phyloP scores from a whole-genome alignment of 2,329 filamentous ascomycete species.

The Fusarium abutilonis region DNA sequence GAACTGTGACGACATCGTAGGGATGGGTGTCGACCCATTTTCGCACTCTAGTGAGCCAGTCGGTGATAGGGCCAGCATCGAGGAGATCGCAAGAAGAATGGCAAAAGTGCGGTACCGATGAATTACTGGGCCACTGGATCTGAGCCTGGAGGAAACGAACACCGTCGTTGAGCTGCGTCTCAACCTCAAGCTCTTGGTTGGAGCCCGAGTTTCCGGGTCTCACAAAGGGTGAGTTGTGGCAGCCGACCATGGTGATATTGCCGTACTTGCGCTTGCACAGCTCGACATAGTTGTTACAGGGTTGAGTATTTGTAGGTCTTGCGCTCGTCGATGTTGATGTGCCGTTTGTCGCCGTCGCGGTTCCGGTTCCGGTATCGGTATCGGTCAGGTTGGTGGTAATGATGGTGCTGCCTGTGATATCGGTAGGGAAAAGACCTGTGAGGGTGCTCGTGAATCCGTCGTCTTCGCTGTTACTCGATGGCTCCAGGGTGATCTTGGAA shows the following conservation, averaged over 20 bases:
- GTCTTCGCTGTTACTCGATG: constrained; percentile 28
- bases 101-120: constrained; percentile 74
- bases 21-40: constrained; percentile 80
- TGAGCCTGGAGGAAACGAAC: constrained; percentile 71
- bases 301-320: constrained; percentile 73
- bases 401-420: constrained; percentile 44
- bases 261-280: constrained; percentile 80
- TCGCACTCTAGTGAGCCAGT: constrained; percentile 75
- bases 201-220: constrained; percentile 74
- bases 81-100: constrained; percentile 86
- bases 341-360: constrained; percentile 45
- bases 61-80: constrained; percentile 79
- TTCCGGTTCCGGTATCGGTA: constrained; percentile 45
- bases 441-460: constrained; percentile 56
- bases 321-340: constrained; percentile 45
- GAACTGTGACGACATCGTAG: constrained; percentile 86
- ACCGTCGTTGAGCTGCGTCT: constrained; percentile 80
- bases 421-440: constrained; percentile 54
- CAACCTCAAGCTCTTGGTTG: constrained; percentile 77
- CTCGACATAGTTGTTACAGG: constrained; percentile 82
- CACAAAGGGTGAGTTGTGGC: constrained; percentile 85
- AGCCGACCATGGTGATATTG: constrained; percentile 81
- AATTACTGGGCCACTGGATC: constrained; percentile 66
- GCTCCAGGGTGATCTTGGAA: constrained; percentile 40
- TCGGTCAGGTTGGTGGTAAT: constrained; percentile 53